Percentiles rank a stretch among this genome's conserved stretches.
Conservation (phyloP, 805 yeast genomes). For the Cephaloascus albidus region DNA sequence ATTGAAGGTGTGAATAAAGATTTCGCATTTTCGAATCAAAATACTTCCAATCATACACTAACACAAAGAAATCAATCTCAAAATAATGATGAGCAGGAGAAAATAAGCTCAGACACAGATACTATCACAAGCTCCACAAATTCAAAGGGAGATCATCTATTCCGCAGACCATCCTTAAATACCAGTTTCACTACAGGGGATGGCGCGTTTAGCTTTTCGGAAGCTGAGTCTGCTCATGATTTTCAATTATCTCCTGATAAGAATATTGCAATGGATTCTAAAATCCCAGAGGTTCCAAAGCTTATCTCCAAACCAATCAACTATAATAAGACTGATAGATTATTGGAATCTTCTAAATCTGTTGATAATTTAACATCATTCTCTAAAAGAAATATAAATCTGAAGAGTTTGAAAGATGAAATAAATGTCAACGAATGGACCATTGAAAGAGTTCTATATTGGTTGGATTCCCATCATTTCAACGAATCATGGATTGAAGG, state of each 20-base stretch:
- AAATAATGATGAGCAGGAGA: too few relatives aligned
- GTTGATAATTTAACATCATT: background rate
- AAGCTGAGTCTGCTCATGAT: background rate
- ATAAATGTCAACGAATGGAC: constrained; percentile 74
- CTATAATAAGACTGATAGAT: background rate
- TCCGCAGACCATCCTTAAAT: background rate
- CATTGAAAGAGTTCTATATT: constrained; percentile 49
- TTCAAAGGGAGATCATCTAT: too few relatives aligned
- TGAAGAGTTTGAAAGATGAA: constrained; percentile 37
- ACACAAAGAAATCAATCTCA: too few relatives aligned
- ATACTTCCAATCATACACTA: too few relatives aligned
- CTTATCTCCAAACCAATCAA: background rate
- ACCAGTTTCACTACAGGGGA: background rate
- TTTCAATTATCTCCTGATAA: background rate
- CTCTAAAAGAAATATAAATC: background rate
- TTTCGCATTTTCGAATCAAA: too few relatives aligned
- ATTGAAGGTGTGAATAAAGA: too few relatives aligned
- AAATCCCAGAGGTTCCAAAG: background rate
- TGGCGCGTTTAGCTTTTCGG: background rate
- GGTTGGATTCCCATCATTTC: constrained; percentile 66
- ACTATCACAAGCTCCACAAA: too few relatives aligned
- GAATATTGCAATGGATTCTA: background rate
- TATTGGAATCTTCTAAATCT: background rate
- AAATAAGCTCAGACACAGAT: too few relatives aligned
- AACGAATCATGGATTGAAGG: constrained; percentile 66